Conservation (phyloP, 192 early-diverging fungal genomes). For the Mortierella hygrophila region DNA sequence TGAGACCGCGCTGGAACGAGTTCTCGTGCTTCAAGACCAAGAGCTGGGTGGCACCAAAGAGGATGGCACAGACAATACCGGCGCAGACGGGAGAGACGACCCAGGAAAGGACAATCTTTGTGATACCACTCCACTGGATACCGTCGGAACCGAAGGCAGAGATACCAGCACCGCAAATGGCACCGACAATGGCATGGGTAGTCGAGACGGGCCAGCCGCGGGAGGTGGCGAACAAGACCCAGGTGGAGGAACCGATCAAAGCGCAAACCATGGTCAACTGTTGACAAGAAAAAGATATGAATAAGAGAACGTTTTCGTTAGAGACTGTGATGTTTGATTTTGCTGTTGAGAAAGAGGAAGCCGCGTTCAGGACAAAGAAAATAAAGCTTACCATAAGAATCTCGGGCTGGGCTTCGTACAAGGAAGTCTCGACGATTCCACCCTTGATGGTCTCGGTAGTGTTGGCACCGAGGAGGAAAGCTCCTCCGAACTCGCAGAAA, state of each 20-base stretch:
- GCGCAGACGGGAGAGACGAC: constrained; percentile 79
- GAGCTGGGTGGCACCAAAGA: constrained; percentile 76
- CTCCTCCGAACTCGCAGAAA: constrained; percentile 89
- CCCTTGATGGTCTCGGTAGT: constrained; percentile 87
- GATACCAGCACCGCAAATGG: constrained; percentile 80
- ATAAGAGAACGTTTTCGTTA: neutral
- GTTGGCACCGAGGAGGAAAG: constrained; percentile 77
- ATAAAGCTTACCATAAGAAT: constrained; percentile 69
- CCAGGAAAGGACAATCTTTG: constrained; percentile 80
- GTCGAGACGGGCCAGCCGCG: constrained; percentile 81
- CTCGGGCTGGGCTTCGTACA: constrained; percentile 72
- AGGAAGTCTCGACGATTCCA: constrained; percentile 70
- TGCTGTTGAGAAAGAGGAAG: neutral
- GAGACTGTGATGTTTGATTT: too few relatives aligned
- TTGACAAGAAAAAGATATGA: constrained; percentile 47
- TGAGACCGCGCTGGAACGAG: constrained; percentile 75
- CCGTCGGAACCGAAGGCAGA: constrained; percentile 73
- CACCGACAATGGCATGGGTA: constrained; percentile 88
- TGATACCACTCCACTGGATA: constrained; percentile 71
- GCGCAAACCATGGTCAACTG: constrained; percentile 86
- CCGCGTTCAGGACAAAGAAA: neutral
- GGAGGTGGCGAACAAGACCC: constrained; percentile 80
- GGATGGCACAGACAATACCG: constrained; percentile 71
- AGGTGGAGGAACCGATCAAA: constrained; percentile 77
- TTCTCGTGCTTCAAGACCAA: constrained; percentile 72